Evolutionary conservation across 2,329 filamentous ascomycete genomes (phyloP), one percentile per base, ranked within the genome.

Genomic region (Penicillium brasilianum): DNA sequence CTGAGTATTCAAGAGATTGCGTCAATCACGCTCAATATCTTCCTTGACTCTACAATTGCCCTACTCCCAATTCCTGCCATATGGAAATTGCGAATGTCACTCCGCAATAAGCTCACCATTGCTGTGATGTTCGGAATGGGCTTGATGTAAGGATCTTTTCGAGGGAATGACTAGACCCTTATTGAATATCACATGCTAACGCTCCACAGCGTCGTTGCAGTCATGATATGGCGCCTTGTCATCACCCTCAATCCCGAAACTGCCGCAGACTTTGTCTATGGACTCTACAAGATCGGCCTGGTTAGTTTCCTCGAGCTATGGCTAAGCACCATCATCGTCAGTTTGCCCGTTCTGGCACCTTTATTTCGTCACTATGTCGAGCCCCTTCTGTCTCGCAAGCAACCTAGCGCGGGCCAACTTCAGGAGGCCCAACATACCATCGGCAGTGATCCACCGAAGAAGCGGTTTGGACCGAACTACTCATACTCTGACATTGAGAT

Each of bases 261-360:
- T 2, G 44, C 34, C 1, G 51, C 41, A 8, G 59, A 61, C 44
- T 58, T 58, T 14, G 59, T 61, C 6, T 54, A 55, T 16, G 55
- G 59, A 20, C 55, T 61, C 2, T 61, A 55, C 28, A 43, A 32
- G 16, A 61, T 61, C 5, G 59, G 59, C 22, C 55, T 61, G 2
- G 55, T 61, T 34, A 61, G 59, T 25, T 55, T 61, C 28, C 51
- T 61, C 28, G 59, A 61, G 28, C 34, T 61, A 50, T 61, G 59
- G 59, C 59, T 61, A 22, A 61, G 59, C 14, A 61, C 58, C n/a
- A 61, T 58, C 25, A 58, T 61, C 30, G 59, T 58, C 34, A 61
- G 59, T 32, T 8, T 61, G 13, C 59, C 59, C 2, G 59, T 44
- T 4, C 41, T 61, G 20, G 55, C 59, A n/a, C 59, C 59, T 16